Evolutionary conservation across 192 early-diverging fungal genomes (phyloP).

Genomic region (Coemansia sp.): DNA sequence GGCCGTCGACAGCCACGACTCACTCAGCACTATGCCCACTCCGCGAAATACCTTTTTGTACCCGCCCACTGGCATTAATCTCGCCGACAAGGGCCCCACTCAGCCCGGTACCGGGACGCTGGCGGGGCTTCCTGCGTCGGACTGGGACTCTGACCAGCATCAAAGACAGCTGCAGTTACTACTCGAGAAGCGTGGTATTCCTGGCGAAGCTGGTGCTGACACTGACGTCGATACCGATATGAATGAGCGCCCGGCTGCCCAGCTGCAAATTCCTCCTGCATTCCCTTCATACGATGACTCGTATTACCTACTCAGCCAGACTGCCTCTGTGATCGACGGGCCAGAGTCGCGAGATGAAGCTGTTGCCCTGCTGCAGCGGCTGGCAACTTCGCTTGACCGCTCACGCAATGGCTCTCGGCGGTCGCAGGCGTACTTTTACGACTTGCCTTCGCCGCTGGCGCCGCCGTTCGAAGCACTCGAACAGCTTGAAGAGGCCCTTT

Average conservation of each 20-base stretch:
- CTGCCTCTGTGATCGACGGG: constrained; percentile 4
- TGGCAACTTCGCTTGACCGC: constrained; percentile 18
- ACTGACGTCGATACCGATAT: neutral
- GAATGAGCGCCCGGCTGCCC: neutral
- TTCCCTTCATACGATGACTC: constrained; percentile 52
- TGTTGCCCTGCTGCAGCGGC: constrained; percentile 32
- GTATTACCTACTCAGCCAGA: constrained; percentile 41
- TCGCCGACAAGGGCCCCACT: constrained; percentile 22
- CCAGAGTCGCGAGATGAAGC: constrained; percentile 44
- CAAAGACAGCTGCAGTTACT: constrained; percentile 47
- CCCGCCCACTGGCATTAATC: constrained; percentile 50
- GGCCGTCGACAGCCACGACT: constrained; percentile 37
- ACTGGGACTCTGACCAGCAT: constrained; percentile 48
- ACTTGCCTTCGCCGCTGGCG: constrained; percentile 42
- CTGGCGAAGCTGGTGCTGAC: constrained; percentile 1
- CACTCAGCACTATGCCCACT: constrained; percentile 56
- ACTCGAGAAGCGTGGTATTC: constrained; percentile 36
- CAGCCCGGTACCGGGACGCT: neutral
- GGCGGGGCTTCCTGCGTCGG: neutral
- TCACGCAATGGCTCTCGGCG: constrained; percentile 4
- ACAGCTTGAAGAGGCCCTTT: constrained; percentile 46
- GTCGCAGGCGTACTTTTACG: neutral
- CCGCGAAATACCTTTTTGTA: constrained; percentile 54
- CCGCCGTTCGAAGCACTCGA: constrained; percentile 37
- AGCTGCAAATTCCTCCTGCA: neutral